Conservation (phyloP, 345 rosid genomes). For the Eucalyptus paniculata region DNA sequence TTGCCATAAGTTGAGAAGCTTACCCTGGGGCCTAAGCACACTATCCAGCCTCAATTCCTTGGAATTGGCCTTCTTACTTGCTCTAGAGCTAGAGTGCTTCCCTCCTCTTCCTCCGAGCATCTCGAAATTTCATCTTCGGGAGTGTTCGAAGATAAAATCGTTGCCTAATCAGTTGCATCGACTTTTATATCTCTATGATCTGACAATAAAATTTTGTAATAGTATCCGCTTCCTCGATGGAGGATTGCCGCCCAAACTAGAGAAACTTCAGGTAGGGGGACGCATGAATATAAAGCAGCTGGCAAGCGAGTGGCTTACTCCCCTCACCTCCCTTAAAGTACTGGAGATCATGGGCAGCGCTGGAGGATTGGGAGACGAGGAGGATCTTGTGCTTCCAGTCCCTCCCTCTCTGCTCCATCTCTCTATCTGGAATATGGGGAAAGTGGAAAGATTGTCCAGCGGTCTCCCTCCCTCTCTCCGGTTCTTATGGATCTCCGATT, state of each 20-base stretch:
- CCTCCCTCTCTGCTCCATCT: neutral
- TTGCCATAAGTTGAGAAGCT: neutral
- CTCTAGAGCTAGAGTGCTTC: neutral
- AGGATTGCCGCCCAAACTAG: neutral
- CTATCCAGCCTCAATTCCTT: neutral
- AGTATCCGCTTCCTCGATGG: neutral
- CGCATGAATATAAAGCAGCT: neutral
- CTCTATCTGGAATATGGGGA: fast-evolving
- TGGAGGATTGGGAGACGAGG: neutral
- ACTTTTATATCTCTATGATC: neutral
- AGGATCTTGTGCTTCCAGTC: neutral
- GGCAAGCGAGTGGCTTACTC: neutral
- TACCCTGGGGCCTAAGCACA: neutral
- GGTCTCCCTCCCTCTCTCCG: neutral
- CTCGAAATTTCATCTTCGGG: fast-evolving
- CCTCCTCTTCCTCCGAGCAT: neutral
- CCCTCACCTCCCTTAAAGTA: too few species aligned
- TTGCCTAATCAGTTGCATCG: neutral
- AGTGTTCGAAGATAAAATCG: neutral
- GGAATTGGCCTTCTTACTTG: fast-evolving
- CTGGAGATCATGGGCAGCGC: too few species aligned
- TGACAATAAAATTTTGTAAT: neutral
- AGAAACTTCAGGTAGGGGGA: fast-evolving
- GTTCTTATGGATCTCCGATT: fast-evolving
- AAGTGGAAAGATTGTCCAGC: neutral